Conservation (phyloP, 768 basidiomycete genomes). For the Tricholoma matsutake region DNA sequence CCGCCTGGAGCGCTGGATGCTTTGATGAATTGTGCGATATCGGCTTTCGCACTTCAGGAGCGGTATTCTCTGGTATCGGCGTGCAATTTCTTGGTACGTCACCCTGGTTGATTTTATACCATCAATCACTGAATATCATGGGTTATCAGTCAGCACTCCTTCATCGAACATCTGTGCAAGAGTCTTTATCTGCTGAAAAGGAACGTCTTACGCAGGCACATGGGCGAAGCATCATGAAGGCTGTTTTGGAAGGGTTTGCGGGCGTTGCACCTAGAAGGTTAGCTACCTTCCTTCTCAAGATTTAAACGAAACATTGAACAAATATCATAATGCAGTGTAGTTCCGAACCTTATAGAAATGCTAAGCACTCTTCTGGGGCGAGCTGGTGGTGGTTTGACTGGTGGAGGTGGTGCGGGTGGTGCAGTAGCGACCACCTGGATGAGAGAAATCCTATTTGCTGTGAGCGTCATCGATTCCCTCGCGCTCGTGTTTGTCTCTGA, state of each 20-base stretch:
- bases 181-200: conserved; percentile 54
- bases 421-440: conserved; percentile 60
- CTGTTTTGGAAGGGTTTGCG: conserved; percentile 77
- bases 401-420: conserved; percentile 22
- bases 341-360: conserved; percentile 82
- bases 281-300: neutral
- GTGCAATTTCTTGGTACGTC: conserved; percentile 75
- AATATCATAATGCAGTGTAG: conserved; percentile 43
- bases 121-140: neutral
- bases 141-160: conserved; percentile 55
- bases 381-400: conserved; percentile 25
- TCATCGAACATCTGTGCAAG: conserved; percentile 60
- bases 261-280: conserved; percentile 68
- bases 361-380: conserved; percentile 64
- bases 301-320: neutral
- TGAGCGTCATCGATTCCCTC: conserved; percentile 25
- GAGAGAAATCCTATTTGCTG: conserved; percentile 63
- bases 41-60: conserved; percentile 68
- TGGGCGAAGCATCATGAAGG: conserved; percentile 69
- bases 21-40: conserved; percentile 61
- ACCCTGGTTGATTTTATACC: neutral
- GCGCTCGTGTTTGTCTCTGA: neutral
- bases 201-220: conserved; percentile 41
- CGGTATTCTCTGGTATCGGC: conserved; percentile 80
- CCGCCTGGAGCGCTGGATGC: conserved; percentile 58